Base-by-base conservation (phyloP, 2,329 filamentous ascomycete genomes). In the Trichoderma sp. region DNA sequence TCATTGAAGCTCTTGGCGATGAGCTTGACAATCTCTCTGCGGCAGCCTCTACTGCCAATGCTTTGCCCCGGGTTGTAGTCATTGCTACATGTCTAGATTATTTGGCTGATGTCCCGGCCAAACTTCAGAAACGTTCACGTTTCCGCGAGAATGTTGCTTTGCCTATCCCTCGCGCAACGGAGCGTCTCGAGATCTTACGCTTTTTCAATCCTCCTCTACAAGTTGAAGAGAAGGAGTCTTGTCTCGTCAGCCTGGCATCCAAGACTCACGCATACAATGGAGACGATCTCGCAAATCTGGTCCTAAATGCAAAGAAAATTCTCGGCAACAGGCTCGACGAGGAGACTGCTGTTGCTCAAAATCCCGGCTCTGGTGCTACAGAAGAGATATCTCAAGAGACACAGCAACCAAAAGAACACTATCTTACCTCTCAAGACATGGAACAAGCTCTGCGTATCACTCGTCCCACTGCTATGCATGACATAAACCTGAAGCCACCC, bases 181-280 rank as follows among this genome's bases (percentile, higher is more conserved):
- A 93, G 73, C 90, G 96, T 53, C 89, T 91, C 65, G 91, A 94
- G 35, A 97, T 98, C 14, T 84, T 98, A 27, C 88, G 90, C 35
- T 90, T 90, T 7, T 86, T 93, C 75, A 81, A 85, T 66, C 85
- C 85, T 16, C 85, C 82, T 33, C 85, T 90, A 63, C 85, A 82
- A n/a, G 80, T 86, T 4, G 87, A 86, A 9, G 85, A 86, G 9
- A 86, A 83, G 72, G 87, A 92, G 3, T 84, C 84, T 1, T 85
- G 91, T 11, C 84, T 95, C 21, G 84, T 88, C 4, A 85, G 88
- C 21, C 85, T 97, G 60, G 93, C 93, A 59, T 90, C 93, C 77
- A 90, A 91, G 74, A 97, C 95, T 0, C 95, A 98, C 80, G 96
- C 95, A 4, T 98, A 94, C 83, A 97, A 94, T 38, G 93, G 93